Percentiles rank a stretch among this genome's conserved stretches.
Evolutionary conservation across 345 rosid genomes (phyloP).

Genomic region (Geranium rotundifolium): DNA sequence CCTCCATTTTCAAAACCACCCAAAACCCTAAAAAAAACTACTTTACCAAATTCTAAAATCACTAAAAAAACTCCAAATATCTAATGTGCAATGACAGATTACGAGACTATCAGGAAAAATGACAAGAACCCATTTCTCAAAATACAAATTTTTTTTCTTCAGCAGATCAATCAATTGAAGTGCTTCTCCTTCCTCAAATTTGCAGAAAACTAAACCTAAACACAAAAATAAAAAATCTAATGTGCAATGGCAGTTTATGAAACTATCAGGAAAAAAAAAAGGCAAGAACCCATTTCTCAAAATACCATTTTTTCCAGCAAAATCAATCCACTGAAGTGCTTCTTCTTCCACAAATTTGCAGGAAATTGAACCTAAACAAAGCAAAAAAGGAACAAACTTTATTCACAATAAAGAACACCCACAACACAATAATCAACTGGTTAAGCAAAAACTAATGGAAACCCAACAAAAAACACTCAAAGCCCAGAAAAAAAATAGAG

Average conservation of each 20-base stretch:
- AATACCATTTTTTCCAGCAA: neutral
- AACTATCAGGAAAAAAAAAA: neutral
- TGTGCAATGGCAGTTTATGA: neutral
- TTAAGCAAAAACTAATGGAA: too few species aligned
- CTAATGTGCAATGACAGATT: neutral
- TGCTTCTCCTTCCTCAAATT: neutral
- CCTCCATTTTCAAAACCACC: conserved; percentile 10
- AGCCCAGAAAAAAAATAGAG: too few species aligned
- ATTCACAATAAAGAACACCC: too few species aligned
- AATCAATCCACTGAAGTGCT: neutral
- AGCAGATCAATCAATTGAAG: neutral
- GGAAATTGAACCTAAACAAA: neutral
- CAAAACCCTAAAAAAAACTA: conserved; percentile 8
- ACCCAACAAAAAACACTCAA: too few species aligned
- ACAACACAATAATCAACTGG: too few species aligned
- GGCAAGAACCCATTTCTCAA: neutral
- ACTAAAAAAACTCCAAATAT: neutral
- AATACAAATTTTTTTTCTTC: neutral
- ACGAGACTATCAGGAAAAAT: neutral
- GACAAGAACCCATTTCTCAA: neutral
- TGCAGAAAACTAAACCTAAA: neutral
- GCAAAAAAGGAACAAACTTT: too few species aligned
- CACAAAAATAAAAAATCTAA: neutral
- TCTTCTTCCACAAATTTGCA: neutral
- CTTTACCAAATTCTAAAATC: neutral